Evolutionary conservation across 2,329 filamentous ascomycete genomes (phyloP).

Genomic region (Ustilaginoidea virens): DNA sequence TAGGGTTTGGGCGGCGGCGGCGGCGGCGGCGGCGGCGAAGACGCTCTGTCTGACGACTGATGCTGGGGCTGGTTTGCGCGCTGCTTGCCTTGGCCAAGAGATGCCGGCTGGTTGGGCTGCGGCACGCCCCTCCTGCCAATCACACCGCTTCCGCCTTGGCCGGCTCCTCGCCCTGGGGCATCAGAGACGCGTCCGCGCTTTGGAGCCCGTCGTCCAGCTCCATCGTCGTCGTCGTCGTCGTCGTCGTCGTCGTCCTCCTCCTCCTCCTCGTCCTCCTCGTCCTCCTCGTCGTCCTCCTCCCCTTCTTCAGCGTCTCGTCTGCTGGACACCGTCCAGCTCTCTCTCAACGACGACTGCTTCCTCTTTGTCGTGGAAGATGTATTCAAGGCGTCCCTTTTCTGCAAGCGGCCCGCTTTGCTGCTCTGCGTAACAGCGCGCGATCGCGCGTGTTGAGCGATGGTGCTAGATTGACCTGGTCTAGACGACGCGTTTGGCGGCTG

Average conservation of each 20-base stretch:
- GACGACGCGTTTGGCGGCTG: conserved; percentile 5
- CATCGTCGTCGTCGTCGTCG: background rate
- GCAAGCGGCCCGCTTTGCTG: no score
- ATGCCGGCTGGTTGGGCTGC: conserved; percentile 3
- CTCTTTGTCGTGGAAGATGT: no score
- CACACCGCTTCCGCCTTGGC: conserved; percentile 1
- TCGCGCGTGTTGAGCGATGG: no score
- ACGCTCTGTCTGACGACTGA: conserved; percentile 4
- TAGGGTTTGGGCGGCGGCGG: conserved; percentile 22
- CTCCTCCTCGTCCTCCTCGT: conserved; percentile 9
- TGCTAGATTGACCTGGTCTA: no score
- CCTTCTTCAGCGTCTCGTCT: conserved; percentile 1
- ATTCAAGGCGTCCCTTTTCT: no score
- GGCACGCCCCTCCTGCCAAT: conserved; percentile 5
- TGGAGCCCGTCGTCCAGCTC: background rate
- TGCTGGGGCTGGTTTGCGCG: conserved; percentile 1
- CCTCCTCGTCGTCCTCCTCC: conserved; percentile 9
- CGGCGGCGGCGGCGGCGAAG: conserved; percentile 3
- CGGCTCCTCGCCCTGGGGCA: conserved; percentile 1
- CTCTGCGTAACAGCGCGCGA: no score
- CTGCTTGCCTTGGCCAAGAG: background rate
- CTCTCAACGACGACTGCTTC: conserved; percentile 1
- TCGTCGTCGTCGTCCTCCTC: conserved; percentile 1
- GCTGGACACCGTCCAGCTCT: conserved; percentile 1
- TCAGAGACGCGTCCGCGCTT: conserved; percentile 1